phyloP scores from a whole-genome alignment of 371 early-diverging fungal species.

The Enterocytospora artemiae region DNA sequence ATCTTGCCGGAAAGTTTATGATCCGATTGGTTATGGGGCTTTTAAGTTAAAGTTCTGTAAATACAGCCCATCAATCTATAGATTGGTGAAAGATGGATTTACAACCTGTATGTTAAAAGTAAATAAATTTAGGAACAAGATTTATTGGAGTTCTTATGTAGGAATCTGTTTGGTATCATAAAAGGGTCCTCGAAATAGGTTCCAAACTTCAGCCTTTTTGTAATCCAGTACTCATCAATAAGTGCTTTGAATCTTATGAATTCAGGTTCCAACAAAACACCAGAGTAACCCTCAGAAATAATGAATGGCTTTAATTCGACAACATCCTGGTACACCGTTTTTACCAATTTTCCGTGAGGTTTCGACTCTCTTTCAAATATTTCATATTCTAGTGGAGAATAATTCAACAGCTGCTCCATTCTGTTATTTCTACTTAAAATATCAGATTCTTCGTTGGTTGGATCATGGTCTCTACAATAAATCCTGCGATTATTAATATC shows the following conservation, averaged over 20 bases:
- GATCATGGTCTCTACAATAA: constrained; percentile 54
- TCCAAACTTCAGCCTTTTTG: not conserved
- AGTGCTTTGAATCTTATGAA: not conserved
- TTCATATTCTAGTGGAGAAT: not conserved
- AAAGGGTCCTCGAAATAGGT: too few relatives aligned
- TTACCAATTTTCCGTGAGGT: not conserved
- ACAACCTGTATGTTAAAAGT: too few relatives aligned
- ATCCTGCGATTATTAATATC: constrained; percentile 48
- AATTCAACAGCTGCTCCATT: not conserved
- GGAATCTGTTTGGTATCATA: too few relatives aligned
- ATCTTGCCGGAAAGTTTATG: not conserved
- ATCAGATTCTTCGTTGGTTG: constrained; percentile 20
- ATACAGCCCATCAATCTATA: too few relatives aligned
- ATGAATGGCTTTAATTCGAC: too few relatives aligned
- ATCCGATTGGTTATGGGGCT: too few relatives aligned
- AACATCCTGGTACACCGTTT: not conserved
- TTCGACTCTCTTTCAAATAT: not conserved
- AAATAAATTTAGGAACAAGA: too few relatives aligned
- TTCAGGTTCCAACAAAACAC: too few relatives aligned
- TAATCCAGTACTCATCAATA: not conserved
- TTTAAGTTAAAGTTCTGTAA: too few relatives aligned
- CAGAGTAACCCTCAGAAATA: too few relatives aligned
- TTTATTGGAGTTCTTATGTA: too few relatives aligned
- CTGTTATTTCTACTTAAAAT: constrained; percentile 5
- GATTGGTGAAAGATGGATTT: too few relatives aligned